phyloP scores from a whole-genome alignment of 2,329 filamentous ascomycete genomes.

The Nigrospora sphaerica region DNA sequence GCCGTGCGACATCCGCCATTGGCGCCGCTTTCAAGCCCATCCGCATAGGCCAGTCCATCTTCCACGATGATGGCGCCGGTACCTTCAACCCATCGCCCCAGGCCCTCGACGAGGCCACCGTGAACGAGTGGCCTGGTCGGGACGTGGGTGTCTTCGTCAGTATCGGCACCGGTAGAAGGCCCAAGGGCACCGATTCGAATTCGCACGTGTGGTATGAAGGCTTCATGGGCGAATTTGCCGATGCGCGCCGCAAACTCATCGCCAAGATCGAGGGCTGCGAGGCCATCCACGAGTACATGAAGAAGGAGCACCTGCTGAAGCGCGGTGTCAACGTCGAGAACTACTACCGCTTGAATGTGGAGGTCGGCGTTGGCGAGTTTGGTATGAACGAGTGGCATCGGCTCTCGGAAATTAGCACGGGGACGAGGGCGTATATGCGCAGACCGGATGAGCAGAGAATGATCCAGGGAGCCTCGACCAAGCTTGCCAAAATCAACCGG shows the following conservation, averaged over 20 bases:
- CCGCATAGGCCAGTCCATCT: slow-evolving; percentile 84
- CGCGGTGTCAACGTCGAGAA: slow-evolving; percentile 79
- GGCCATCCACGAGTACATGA: slow-evolving; percentile 80
- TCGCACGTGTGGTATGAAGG: slow-evolving; percentile 87
- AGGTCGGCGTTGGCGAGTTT: slow-evolving; percentile 92
- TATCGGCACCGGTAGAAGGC: slow-evolving; percentile 85
- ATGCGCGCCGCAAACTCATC: slow-evolving; percentile 78
- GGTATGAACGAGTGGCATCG: slow-evolving; percentile 98
- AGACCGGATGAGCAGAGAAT: slow-evolving; percentile 68
- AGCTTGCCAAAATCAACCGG: slow-evolving; percentile 75
- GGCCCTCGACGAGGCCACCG: slow-evolving; percentile 79
- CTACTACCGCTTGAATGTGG: slow-evolving; percentile 95
- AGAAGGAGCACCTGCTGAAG: slow-evolving; percentile 67
- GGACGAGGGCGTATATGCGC: slow-evolving; percentile 75
- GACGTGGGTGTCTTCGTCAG: slow-evolving; percentile 90
- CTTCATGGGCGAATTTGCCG: slow-evolving; percentile 86
- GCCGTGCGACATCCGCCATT: slow-evolving; percentile 86
- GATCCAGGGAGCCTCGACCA: slow-evolving; percentile 68
- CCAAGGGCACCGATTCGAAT: slow-evolving; percentile 58
- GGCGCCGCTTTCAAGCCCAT: slow-evolving; percentile 94
- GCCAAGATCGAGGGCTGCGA: slow-evolving; percentile 95
- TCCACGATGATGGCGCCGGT: slow-evolving; percentile 86
- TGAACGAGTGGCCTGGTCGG: slow-evolving; percentile 92
- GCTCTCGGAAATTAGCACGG: slow-evolving; percentile 89
- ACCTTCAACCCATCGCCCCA: slow-evolving; percentile 87